Percentiles rank a stretch among this genome's conserved stretches.
phyloP scores from a whole-genome alignment of 2,329 filamentous ascomycete species.

The Fusarium sambucinum region DNA sequence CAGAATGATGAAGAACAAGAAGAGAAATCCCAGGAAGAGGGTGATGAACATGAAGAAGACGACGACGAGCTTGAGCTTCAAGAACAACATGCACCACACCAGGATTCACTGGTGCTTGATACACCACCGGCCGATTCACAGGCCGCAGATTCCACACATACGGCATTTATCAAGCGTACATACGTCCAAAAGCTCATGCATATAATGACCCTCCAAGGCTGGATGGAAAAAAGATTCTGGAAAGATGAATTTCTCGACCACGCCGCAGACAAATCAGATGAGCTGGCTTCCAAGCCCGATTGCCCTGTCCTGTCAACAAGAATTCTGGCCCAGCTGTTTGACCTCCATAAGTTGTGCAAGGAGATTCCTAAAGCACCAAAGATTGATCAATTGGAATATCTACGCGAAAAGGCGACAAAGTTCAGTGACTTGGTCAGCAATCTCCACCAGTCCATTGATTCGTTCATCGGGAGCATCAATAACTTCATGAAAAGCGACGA shows the following conservation, averaged over 20 bases:
- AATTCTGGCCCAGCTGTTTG: conserved; percentile 29
- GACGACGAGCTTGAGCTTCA: neutral
- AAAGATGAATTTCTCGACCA: neutral
- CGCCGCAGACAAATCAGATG: conserved; percentile 6
- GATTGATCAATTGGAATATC: conserved; percentile 34
- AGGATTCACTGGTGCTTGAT: conserved; percentile 40
- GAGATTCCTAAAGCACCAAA: conserved; percentile 27
- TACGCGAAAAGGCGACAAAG: conserved; percentile 4
- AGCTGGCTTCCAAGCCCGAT: neutral
- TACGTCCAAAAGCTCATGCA: conserved; percentile 16
- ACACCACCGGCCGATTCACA: conserved; percentile 17
- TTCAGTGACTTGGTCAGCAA: conserved; percentile 20
- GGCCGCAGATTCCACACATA: conserved; percentile 1
- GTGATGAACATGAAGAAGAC: neutral
- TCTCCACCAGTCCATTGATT: conserved; percentile 21
- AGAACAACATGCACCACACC: neutral
- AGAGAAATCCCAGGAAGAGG: neutral
- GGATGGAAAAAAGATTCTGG: conserved; percentile 33
- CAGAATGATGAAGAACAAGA: neutral
- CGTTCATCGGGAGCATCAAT: conserved; percentile 20
- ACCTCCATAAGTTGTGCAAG: conserved; percentile 31
- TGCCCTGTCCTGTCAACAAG: conserved; percentile 7
- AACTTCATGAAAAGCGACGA: neutral
- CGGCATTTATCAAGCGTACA: conserved; percentile 19
- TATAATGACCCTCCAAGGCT: conserved; percentile 20